Percentiles rank a stretch among this genome's conserved stretches.
phyloP scores from a whole-genome alignment of 2,329 filamentous ascomycete genomes.

The Xylariales sp. region DNA sequence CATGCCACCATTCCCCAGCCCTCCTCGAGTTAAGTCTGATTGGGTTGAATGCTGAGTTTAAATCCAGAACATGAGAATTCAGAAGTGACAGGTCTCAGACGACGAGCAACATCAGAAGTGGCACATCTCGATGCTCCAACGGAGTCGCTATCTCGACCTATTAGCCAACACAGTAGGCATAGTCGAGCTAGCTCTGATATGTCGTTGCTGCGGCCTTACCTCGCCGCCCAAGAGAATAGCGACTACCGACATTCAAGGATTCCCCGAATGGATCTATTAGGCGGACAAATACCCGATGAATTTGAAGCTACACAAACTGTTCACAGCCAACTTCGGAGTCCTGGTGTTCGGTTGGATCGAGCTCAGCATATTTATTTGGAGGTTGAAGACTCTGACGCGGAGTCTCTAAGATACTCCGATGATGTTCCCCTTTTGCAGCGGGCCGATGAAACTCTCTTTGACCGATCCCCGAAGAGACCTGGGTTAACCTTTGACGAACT shows the following conservation, averaged over 20 bases:
- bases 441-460: constrained; percentile 71
- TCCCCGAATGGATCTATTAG: constrained; percentile 60
- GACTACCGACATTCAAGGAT: constrained; percentile 59
- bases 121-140: constrained; percentile 68
- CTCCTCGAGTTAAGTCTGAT: not conserved
- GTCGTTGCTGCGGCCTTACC: constrained; percentile 65
- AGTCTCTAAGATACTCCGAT: constrained; percentile 74
- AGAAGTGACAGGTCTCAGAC: constrained; percentile 59
- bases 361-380: constrained; percentile 66
- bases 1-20: not conserved
- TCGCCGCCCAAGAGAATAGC: constrained; percentile 60
- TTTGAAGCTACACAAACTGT: constrained; percentile 60
- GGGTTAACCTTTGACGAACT: constrained; percentile 75
- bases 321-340: constrained; percentile 61
- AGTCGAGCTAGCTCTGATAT: constrained; percentile 78
- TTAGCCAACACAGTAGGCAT: constrained; percentile 73
- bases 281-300: constrained; percentile 55
- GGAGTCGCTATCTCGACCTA: constrained; percentile 63
- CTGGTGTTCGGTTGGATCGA: constrained; percentile 65
- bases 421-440: constrained; percentile 75
- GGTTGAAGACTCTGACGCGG: constrained; percentile 76
- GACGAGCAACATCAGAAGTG: constrained; percentile 68
- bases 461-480: constrained; percentile 61
- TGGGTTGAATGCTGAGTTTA: constrained; percentile 22
- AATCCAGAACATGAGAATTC: constrained; percentile 50